phyloP scores from a whole-genome alignment of 192 early-diverging fungal species.

The Rhizophlyctis rosea region DNA sequence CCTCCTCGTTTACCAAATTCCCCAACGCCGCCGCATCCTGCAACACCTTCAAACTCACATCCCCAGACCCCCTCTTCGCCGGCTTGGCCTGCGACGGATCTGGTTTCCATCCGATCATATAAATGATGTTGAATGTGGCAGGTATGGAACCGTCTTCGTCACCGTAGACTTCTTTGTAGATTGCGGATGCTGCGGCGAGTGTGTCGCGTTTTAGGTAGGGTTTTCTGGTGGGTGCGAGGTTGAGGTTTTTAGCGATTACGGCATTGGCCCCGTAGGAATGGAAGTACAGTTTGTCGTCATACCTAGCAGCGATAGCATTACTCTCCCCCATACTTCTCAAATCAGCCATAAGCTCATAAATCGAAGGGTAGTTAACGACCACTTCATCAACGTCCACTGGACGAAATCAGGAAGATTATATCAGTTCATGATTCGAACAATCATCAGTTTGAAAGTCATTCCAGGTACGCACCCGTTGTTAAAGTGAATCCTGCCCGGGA shows the following conservation, averaged over 20 bases:
- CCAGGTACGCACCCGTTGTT: constrained; percentile 56
- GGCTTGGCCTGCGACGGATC: constrained; percentile 81
- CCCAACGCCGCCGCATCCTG: not conserved
- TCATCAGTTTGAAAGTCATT: not conserved
- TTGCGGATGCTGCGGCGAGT: constrained; percentile 75
- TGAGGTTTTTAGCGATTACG: not conserved
- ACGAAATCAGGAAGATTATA: not conserved
- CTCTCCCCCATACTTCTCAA: constrained; percentile 91
- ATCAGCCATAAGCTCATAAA: constrained; percentile 88
- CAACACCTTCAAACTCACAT: constrained; percentile 68
- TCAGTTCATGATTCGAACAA: not conserved
- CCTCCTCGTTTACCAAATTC: not conserved
- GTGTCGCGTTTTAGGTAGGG: constrained; percentile 66
- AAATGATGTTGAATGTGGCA: constrained; percentile 80
- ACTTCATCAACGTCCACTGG: constrained; percentile 92
- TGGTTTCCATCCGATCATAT: constrained; percentile 91
- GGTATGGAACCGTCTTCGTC: constrained; percentile 84
- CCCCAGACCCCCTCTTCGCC: constrained; percentile 72
- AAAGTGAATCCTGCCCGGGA: constrained; percentile 82
- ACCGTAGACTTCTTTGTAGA: constrained; percentile 90
- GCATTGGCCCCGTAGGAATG: too few relatives aligned
- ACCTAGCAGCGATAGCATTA: constrained; percentile 79
- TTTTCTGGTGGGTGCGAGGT: too few relatives aligned
- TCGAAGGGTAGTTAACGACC: constrained; percentile 84
- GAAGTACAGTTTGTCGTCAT: too few relatives aligned